phyloP scores from a whole-genome alignment of 75 land plant species.

The Pinus tabuliformis region DNA sequence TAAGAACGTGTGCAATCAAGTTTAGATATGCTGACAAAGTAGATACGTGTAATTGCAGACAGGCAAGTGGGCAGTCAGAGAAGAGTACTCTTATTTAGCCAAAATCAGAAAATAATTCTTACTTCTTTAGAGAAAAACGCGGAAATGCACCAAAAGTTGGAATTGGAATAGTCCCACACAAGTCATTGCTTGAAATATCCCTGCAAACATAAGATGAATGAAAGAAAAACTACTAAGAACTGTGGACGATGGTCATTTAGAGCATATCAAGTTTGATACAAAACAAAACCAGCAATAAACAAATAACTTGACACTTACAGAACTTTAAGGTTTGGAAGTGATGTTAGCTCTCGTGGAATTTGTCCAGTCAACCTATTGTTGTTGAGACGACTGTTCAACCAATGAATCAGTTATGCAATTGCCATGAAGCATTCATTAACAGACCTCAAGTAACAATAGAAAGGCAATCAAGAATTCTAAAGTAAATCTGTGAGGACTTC shows the following conservation, averaged over 20 bases:
- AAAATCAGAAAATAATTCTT: not conserved
- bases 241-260: not conserved
- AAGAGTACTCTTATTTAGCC: no score
- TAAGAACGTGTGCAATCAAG: no score
- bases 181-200: constrained; percentile 83
- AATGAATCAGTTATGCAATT: not conserved
- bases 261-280: not conserved
- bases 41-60: no score
- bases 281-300: not conserved
- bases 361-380: constrained; percentile 74
- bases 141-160: constrained; percentile 89
- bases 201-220: constrained; percentile 31
- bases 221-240: not conserved
- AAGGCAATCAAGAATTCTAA: no score
- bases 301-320: constrained; percentile 55
- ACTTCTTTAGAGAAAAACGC: constrained; percentile 55
- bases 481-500: no score
- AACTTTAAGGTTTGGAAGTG: constrained; percentile 74
- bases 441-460: no score
- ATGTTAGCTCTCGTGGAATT: constrained; percentile 74
- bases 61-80: no score
- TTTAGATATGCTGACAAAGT: no score
- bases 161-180: constrained; percentile 96
- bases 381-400: constrained; percentile 70
- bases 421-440: not conserved